Evolutionary conservation across 257 asterid species (phyloP).

Genomic region (Euphrasia confusa): DNA sequence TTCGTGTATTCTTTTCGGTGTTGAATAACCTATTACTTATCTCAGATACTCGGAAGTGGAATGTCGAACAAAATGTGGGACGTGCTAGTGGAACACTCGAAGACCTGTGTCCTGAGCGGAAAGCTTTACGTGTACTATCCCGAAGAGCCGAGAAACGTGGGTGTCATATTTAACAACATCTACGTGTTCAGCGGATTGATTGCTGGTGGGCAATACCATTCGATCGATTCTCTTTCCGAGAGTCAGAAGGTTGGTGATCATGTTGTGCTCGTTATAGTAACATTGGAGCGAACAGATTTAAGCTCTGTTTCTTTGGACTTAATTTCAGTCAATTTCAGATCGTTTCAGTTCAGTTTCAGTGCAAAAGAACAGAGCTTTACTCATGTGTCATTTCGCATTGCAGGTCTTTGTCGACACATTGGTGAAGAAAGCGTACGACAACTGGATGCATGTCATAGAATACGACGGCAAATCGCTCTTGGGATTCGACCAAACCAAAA

Average conservation of each 20-base stretch:
- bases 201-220: slow-evolving; percentile 61
- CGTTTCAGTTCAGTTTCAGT: too few species aligned
- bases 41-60: slow-evolving; percentile 89
- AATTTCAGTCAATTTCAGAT: too few species aligned
- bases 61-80: slow-evolving; percentile 99
- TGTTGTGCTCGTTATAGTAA: not conserved
- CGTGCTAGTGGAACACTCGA: slow-evolving; percentile 78
- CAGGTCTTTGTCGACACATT: slow-evolving; percentile 77
- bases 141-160: slow-evolving; percentile 70
- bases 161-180: slow-evolving; percentile 76
- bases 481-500: slow-evolving; percentile 45
- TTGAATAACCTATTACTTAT: slow-evolving; percentile 19
- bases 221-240: slow-evolving; percentile 76
- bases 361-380: not conserved
- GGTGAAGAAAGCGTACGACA: slow-evolving; percentile 91
- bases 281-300: too few species aligned
- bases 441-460: slow-evolving; percentile 84
- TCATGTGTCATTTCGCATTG: slow-evolving; percentile 21
- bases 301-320: too few species aligned
- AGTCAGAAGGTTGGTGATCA: slow-evolving; percentile 68
- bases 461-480: slow-evolving; percentile 86
- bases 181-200: slow-evolving; percentile 80
- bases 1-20: slow-evolving; percentile 20
- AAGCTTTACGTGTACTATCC: slow-evolving; percentile 83
- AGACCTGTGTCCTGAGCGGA: slow-evolving; percentile 89